Base-by-base conservation (phyloP, 768 basidiomycete species). In the Tricholoma hemisulphureum region DNA sequence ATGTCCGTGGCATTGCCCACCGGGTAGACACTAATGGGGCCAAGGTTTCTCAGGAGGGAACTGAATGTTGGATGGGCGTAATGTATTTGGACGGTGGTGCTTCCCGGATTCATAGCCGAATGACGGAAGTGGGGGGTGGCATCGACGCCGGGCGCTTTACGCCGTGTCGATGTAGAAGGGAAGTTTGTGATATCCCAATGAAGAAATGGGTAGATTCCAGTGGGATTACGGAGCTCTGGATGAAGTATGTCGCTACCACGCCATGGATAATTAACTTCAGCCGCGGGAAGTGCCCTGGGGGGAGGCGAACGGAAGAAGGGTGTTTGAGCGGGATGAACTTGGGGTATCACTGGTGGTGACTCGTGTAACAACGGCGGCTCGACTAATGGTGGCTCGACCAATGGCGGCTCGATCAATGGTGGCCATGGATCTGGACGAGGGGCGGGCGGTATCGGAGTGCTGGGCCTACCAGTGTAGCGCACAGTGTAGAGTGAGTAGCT, bases 171-270 rank as follows among this genome's bases (percentile, higher is more conserved):
- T 20, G 35, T 23, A 10, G 34, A 37, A 9, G 53, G 53, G 41
- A 43, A 26, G 23, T 53, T 18, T 18, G 7, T 37, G 20, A 53
- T 53, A 53, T 53, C 53, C 53, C 53, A 53, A 35, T 53, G 18
- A 26, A 21, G 37, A 24, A 18, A 53, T 5, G 32, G 52, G 35
- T 21, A 18, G 4, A 28, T 41, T 20, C n/a, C 29, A 7, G 18
- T 24, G 16, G 52, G 13, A 26, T 53, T 53, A 31, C 37, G 24
- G 29, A 53, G 53, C 24, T 53, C 53, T 16, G 14, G 14, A 28
- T 48, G 26, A 28, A 48, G 46, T 28, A 48, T 28, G 13, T 28
- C 26, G 8, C 7, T 8, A 34, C 32, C 32, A 34, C 14, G 9
- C 14, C 29, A 10, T 31, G 10, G 29, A 16, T 16, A n/a, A 14